These are phyloP conservation scores for Pseudozyma pruni DNA, from an alignment of 1,284 basidiomycete genomes.

Conservation along the genomic window DNA sequence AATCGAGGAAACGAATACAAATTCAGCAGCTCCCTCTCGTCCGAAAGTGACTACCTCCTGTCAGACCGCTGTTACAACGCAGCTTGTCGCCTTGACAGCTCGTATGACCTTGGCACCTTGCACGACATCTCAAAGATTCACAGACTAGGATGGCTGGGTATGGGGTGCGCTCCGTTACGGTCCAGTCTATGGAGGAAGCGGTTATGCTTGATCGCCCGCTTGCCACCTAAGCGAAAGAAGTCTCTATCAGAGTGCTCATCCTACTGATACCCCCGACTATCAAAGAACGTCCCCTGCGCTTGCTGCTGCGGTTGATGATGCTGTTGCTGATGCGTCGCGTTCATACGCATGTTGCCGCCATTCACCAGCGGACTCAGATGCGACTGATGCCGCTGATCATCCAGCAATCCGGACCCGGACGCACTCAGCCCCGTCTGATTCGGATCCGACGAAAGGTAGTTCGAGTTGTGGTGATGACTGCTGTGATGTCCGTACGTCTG, in stretches of 20 bases:
- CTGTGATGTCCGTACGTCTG: constrained; percentile 35
- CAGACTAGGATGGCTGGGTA: no score
- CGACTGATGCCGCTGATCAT: constrained; percentile 37
- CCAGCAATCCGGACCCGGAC: constrained; percentile 28
- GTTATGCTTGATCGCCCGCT: no score
- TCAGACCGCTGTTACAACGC: no score
- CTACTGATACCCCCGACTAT: constrained; percentile 30
- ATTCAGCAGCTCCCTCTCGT: not conserved
- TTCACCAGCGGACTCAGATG: constrained; percentile 44
- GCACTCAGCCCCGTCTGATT: constrained; percentile 28
- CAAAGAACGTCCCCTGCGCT: constrained; percentile 28
- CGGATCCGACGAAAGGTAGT: constrained; percentile 34
- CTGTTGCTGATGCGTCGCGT: constrained; percentile 24
- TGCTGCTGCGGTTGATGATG: constrained; percentile 21
- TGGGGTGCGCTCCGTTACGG: no score
- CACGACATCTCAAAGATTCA: no score
- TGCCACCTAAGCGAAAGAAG: no score
- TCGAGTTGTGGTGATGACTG: constrained; percentile 37
- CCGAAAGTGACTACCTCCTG: no score
- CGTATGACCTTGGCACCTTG: no score
- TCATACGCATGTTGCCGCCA: constrained; percentile 38
- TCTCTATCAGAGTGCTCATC: not conserved
- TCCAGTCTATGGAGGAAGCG: no score
- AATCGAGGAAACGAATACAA: no score
- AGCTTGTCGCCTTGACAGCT: not conserved